Conservation (phyloP, 2,329 filamentous ascomycete species). For the Pyrenochaeta sp. region DNA sequence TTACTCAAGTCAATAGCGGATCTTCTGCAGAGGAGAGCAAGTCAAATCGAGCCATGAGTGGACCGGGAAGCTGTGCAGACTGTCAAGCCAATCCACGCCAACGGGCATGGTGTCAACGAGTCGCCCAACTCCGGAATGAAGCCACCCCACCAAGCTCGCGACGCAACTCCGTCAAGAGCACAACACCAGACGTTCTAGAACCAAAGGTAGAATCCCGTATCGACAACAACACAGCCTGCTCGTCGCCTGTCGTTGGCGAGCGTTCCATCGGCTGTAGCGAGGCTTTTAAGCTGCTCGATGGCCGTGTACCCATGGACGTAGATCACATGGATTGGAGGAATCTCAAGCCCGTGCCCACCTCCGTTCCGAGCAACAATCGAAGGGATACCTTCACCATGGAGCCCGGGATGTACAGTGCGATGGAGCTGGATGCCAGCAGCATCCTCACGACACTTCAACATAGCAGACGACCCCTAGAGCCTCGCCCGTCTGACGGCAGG, state of each 20-base stretch:
- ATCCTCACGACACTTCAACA: conserved; percentile 47
- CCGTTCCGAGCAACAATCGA: conserved; percentile 15
- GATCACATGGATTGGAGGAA: conserved; percentile 42
- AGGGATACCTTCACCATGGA: conserved; percentile 35
- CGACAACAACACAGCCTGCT: conserved; percentile 20
- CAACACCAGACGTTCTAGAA: conserved; percentile 33
- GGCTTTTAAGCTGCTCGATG: conserved; percentile 44
- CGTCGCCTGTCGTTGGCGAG: conserved; percentile 18
- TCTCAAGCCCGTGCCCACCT: conserved; percentile 34
- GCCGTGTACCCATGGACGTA: conserved; percentile 39
- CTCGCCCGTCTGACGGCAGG: conserved; percentile 40
- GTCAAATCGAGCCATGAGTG: conserved; percentile 13
- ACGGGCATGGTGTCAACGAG: conserved; percentile 43
- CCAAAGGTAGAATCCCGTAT: conserved; percentile 32
- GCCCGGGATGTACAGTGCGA: conserved; percentile 43
- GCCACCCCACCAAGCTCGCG: conserved; percentile 25
- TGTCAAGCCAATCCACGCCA: conserved; percentile 46
- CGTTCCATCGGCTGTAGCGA: conserved; percentile 44
- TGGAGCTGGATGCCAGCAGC: conserved; percentile 47
- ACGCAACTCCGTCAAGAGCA: conserved; percentile 30
- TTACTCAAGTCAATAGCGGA: conserved; percentile 6
- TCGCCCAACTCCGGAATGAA: conserved; percentile 37
- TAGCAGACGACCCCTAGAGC: conserved; percentile 32
- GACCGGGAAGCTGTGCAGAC: conserved; percentile 45
- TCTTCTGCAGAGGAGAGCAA: conserved; percentile 10